Evolutionary conservation across 208 protist genomes (phyloP), one percentile per base, ranked within the genome.

Genomic region (Acanthamoeba healyi): DNA sequence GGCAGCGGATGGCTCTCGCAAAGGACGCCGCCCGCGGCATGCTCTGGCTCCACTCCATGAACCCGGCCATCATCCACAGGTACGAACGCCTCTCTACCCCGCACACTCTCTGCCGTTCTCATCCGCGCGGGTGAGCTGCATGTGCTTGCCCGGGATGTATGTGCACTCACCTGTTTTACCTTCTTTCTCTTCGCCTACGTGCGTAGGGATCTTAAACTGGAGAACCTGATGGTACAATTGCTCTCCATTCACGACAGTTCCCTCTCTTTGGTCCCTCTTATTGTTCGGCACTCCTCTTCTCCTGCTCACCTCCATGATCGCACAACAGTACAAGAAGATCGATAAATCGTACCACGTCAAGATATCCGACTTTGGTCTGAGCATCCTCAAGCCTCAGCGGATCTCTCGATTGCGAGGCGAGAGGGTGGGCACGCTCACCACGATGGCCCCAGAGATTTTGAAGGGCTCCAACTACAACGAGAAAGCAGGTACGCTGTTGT

Each of bases 391-490:
- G 54, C 92, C 95, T 82, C 90, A 95, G 94, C 89, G 74, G 49
- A 95, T 61, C 89, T 94, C 88, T 24, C 34, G 56, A 67, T 51
- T 96, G 38, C 92, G 91, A 34, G 95, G 95, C 89, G 93, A 95
- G 26, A 26, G 86, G 92, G 95, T 95, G 54, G 95, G 95, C 65
- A 94, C 95, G 26, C 94, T 95, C 74, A 94, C 93, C 24, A 96
- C 95, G 22, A 97, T 97, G 95, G 96, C 96, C 34, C 96, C 96
- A 34, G 96, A 97, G 82, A 93, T 97, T 24, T 77, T 97, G 34
- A 84, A 95, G 44, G 96, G 95, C n/a, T 92, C 95, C 74, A 36
- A 87, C 14, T 97, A 92, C 70, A 95, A 96, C 86, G 94, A 95
- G 34, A 96, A 94, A 38, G 94, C 88, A 65, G 96, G 77, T 86